Base-by-base conservation (phyloP, 306 rosid genomes). In the Benincasa hispida region DNA sequence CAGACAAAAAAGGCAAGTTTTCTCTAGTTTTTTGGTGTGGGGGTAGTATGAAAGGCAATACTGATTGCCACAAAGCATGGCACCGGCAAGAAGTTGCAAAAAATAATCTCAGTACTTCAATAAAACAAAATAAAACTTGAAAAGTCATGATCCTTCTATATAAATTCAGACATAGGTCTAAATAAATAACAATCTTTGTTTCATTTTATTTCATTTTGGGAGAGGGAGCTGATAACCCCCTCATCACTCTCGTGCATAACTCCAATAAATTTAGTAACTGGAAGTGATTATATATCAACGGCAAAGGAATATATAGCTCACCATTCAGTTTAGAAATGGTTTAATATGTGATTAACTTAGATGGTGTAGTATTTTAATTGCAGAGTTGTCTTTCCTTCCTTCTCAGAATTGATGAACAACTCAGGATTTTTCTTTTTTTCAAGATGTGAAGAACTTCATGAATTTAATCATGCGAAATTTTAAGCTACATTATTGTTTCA, bases 291-390 rank as follows among this genome's bases (percentile, higher is more conserved):
- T 45, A 25, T 15, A 48, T 70, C 76, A 41, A 53, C 35, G 45
- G 21, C 58, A 41, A 54, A 65, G 60, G 24, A 2, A 59, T 12
- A 79, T 19, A 2, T 47, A 24, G 50, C 58, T 72, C 14, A 24
- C 76, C 54, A 72, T 48, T 18, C 76, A 70, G 6, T 39, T 14
- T 70, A 70, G 27, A 72, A 72, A 50, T 18, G 76, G 76, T 48
- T 70, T 48, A 68, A 68, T 68, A 41, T 68, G 69, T n/a, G 77
- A 80, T 32, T 39, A 27, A 73, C 75, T 25, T 45, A 42, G 54
- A 69, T 69, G 75, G 37, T 41, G 22, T 45, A 70, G 39, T 70
- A 48, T 70, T 45, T 47, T 70, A 70, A 14, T 47, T 14, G 39
- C 58, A 70, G 56, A 70, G 41, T 70, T 25, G 35, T 68, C n/a